Evolutionary conservation across 257 asterid genomes (phyloP).

Genomic region (Solanum pimpinellifolium): DNA sequence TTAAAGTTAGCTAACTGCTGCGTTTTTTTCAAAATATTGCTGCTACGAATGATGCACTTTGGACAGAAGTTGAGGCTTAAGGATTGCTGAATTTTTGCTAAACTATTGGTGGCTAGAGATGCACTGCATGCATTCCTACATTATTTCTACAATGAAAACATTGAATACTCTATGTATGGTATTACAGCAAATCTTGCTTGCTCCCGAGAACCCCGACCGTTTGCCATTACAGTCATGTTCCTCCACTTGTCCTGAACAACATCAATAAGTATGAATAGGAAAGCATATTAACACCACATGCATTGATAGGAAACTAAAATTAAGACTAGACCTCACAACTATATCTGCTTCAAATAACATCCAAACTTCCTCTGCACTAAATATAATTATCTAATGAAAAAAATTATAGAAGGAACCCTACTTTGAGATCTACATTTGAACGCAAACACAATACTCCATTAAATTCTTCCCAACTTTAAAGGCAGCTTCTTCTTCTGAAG

Average conservation of each 20-base stretch:
- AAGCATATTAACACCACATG: background rate
- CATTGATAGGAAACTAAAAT: background rate
- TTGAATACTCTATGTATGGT: too few relatives aligned
- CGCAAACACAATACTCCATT: slow-evolving; percentile 66
- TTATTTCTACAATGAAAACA: too few relatives aligned
- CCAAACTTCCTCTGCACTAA: background rate
- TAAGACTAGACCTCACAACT: background rate
- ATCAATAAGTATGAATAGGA: slow-evolving; percentile 7
- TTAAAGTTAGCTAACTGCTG: too few relatives aligned
- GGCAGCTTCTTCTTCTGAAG: slow-evolving; percentile 94
- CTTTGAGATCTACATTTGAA: slow-evolving; percentile 97
- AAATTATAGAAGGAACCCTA: slow-evolving; percentile 1
- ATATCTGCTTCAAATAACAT: background rate
- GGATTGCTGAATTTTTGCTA: too few relatives aligned
- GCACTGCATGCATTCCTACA: too few relatives aligned
- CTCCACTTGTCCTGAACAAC: slow-evolving; percentile 88
- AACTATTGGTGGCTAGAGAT: too few relatives aligned
- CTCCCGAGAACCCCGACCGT: slow-evolving; percentile 87
- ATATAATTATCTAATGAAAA: background rate
- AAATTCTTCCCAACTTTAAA: slow-evolving; percentile 88
- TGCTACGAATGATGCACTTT: too few relatives aligned
- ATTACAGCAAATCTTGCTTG: slow-evolving; percentile 55
- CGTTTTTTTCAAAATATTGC: too few relatives aligned
- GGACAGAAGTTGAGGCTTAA: too few relatives aligned
- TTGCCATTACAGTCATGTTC: slow-evolving; percentile 98